Evolutionary conservation across 2,329 filamentous ascomycete species (phyloP).

Genomic region (Fusarium torreyae): DNA sequence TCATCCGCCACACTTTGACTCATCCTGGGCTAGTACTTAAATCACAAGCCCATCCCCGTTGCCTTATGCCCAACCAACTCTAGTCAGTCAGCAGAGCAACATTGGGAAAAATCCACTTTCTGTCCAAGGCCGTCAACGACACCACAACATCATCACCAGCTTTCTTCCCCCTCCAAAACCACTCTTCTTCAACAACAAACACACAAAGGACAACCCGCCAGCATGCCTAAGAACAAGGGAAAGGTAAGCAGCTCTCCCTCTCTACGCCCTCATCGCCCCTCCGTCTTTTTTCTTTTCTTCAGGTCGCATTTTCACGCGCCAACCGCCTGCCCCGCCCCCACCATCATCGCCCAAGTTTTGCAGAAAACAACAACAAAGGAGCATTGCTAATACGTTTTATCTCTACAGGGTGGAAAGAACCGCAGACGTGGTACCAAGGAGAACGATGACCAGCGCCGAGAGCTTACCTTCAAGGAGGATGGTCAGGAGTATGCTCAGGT

Average conservation of each 20-base stretch:
- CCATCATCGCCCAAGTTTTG: slow-evolving; percentile 41
- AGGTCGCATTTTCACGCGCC: slow-evolving; percentile 32
- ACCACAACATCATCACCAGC: slow-evolving; percentile 47
- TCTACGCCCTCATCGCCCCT: not conserved
- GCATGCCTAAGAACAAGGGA: slow-evolving; percentile 99
- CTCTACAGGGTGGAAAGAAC: slow-evolving; percentile 92
- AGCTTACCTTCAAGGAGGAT: slow-evolving; percentile 98
- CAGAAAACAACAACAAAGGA: slow-evolving; percentile 16
- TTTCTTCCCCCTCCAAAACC: slow-evolving; percentile 26
- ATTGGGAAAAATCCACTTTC: slow-evolving; percentile 48
- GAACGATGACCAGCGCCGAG: slow-evolving; percentile 99
- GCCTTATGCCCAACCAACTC: slow-evolving; percentile 26
- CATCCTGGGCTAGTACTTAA: slow-evolving; percentile 22
- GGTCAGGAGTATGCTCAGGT: slow-evolving; percentile 77
- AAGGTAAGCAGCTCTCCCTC: slow-evolving; percentile 74
- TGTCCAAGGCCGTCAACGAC: slow-evolving; percentile 45
- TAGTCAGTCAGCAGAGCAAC: slow-evolving; percentile 40
- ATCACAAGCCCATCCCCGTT: slow-evolving; percentile 32
- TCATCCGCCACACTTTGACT: slow-evolving; percentile 36
- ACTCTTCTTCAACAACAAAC: slow-evolving; percentile 17
- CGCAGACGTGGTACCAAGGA: slow-evolving; percentile 98
- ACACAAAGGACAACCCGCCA: slow-evolving; percentile 51
- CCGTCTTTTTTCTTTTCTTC: not conserved
- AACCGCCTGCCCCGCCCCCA: slow-evolving; percentile 51
- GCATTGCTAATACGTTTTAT: slow-evolving; percentile 39